Evolutionary conservation across 2,329 filamentous ascomycete species (phyloP), one percentile per base, ranked within the genome.

Genomic region (Emydomyces testavorans): DNA sequence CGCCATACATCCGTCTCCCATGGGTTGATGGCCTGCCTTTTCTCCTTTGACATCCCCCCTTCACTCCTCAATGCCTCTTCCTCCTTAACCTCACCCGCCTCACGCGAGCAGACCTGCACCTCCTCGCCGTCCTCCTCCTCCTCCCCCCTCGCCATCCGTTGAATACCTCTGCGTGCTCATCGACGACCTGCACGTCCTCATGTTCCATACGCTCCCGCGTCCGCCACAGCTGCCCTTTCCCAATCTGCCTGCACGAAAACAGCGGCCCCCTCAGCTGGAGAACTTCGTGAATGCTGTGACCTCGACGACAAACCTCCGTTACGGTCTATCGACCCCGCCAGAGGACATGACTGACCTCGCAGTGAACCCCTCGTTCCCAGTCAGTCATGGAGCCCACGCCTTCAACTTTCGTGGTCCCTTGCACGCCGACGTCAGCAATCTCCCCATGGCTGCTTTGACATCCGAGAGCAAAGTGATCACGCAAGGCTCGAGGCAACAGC

Each of bases 311-410:
- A 29, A 38, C 4, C 38, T 46, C 21, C 29, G 34, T 3, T 38
- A 63, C 64, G 65, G 65, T 55, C 56, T 68, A 31, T 65, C 64
- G 18, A 68, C 65, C 21, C 65, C 65, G 49, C 66, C 65, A 31
- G 56, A 54, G 62, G 65, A 68, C 43, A 68, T 68, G 66, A 64
- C 60, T 42, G 63, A 65, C n/a, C 56, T 68, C 40, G 58, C 65
- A 24, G 65, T 65, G 50, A 65, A 62, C 51, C 58, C 57, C 24
- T 52, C 63, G 23, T 56, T 60, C 13, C 41, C 60, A 15, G 51
- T 61, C 37, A 53, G 53, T 50, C 62, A 66, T 58, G 63, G 60
- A 48, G 57, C 54, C 31, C 62, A 61, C 38, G 50, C 52, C 11
- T 56, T 60, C 41, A 56, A 41, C 15, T 39, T 44, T 29, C 50